Evolutionary conservation across 2,329 filamentous ascomycete genomes (phyloP), one percentile per base, ranked within the genome.

Genomic region (Lasiodiplodia citricola): DNA sequence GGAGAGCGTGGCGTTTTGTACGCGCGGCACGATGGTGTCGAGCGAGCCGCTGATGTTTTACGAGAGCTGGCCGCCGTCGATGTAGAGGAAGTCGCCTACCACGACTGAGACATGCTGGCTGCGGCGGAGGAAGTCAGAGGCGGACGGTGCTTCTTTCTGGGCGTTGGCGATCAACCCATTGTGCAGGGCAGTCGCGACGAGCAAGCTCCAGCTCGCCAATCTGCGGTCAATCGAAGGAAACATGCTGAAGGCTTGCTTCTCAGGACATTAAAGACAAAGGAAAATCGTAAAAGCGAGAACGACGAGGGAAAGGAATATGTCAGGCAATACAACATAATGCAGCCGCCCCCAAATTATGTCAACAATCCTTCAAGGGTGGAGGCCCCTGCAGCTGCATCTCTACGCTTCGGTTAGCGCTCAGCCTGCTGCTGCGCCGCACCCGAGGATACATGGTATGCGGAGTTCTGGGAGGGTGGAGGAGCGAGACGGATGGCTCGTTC

Each of bases 71-170:
- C 65, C 65, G 18, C 65, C 55, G 21, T 67, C 65, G 8, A 67
- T 67, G 54, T 58, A 67, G 25, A 67, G 38, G 54, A 51, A 58
- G 44, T 67, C 50, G 13, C 65, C 63, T 1, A 66, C 5, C 13
- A 28, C 23, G 2, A 21, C 52, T 14, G 63, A 56, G 31, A 8
- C 37, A 18, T 66, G 63, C 14, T 31, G 16, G 3, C 11, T 16
- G 25, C 58, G 38, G 10, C 54, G 54, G 31, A 57, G 11, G 54
- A 57, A 57, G 54, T 57, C 54, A 11, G 18, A 18, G 18, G 23
- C 54, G 31, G 54, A 57, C 2, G 54, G 54, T 7, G 21, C 54
- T 21, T 57, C 31, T n/a, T 37, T 21, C 54, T 57, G 54, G 10
- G 54, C 54, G 28, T 57, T n/a, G 10, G 21, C 54, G 28, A 18